Evolutionary conservation across 768 basidiomycete species (phyloP).

Genomic region (Kwoniella sp.): DNA sequence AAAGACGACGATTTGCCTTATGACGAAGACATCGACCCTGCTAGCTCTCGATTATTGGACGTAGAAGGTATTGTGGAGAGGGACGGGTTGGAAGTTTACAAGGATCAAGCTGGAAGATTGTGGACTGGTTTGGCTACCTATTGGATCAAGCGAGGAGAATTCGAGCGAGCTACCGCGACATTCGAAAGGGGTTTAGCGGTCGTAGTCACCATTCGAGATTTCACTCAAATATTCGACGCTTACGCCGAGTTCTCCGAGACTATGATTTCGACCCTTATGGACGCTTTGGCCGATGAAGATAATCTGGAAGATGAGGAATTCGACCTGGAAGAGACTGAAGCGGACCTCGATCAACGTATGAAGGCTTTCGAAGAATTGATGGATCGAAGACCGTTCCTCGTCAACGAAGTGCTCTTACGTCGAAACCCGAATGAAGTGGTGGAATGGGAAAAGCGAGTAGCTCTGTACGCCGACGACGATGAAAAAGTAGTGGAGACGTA

Average conservation of each 20-base stretch:
- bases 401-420: constrained; percentile 89
- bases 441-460: constrained; percentile 98
- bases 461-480: constrained; percentile 88
- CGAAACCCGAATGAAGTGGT: constrained; percentile 97
- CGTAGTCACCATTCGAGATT: constrained; percentile 92
- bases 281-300: constrained; percentile 74
- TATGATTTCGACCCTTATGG: constrained; percentile 86
- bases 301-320: constrained; percentile 73
- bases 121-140: constrained; percentile 97
- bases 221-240: constrained; percentile 95
- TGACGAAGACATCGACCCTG: constrained; percentile 81
- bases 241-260: constrained; percentile 93
- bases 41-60: constrained; percentile 70
- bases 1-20: constrained; percentile 56
- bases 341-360: constrained; percentile 83
- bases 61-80: constrained; percentile 80
- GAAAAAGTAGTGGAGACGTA: constrained; percentile 95
- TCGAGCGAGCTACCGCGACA: constrained; percentile 79
- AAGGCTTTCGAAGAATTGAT: constrained; percentile 90
- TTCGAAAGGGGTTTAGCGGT: constrained; percentile 82
- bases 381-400: constrained; percentile 91
- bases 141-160: constrained; percentile 97
- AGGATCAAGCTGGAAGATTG: constrained; percentile 92
- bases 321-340: constrained; percentile 67
- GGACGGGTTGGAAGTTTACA: constrained; percentile 86